These are phyloP conservation scores for Tilletia setariae DNA, from an alignment of 1,284 basidiomycete genomes.

Conservation along the genomic window DNA sequence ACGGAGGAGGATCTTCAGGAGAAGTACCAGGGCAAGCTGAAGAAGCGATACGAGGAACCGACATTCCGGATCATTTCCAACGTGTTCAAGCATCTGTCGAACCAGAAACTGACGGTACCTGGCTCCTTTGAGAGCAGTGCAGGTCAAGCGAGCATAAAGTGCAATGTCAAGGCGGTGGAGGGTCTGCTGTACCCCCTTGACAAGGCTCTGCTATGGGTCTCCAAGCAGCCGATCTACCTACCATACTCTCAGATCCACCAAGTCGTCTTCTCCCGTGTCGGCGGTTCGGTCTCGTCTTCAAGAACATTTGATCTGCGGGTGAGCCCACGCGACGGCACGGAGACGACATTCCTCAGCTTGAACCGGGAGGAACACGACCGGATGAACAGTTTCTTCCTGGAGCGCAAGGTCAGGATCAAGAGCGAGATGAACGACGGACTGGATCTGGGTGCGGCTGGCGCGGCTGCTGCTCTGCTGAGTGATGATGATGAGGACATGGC, in stretches of 20 bases:
- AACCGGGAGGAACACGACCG: constrained; percentile 92
- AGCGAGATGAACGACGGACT: constrained; percentile 89
- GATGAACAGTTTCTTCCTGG: constrained; percentile 77
- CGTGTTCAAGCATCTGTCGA: constrained; percentile 84
- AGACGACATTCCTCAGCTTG: constrained; percentile 73
- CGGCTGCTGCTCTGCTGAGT: constrained; percentile 65
- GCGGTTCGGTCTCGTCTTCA: constrained; percentile 80
- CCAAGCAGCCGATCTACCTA: constrained; percentile 88
- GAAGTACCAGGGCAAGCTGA: constrained; percentile 71
- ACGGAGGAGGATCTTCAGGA: constrained; percentile 61
- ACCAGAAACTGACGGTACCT: constrained; percentile 79
- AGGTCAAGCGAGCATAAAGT: constrained; percentile 69
- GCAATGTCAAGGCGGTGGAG: constrained; percentile 94
- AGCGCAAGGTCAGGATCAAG: constrained; percentile 89
- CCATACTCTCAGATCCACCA: constrained; percentile 87
- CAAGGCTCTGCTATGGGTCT: constrained; percentile 96
- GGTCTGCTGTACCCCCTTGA: constrained; percentile 97
- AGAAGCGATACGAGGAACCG: constrained; percentile 86
- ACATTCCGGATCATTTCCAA: constrained; percentile 94
- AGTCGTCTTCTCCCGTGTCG: constrained; percentile 87
- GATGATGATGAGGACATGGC: constrained; percentile 64
- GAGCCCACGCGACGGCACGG: constrained; percentile 71
- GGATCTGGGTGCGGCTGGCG: constrained; percentile 56
- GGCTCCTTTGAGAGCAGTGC: constrained; percentile 56
- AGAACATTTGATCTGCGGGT: constrained; percentile 94